A percentile compares a stretch with the other conserved stretches of the same genome.
These are phyloP conservation scores for Epichloe hybrida DNA, from an alignment of 2,329 filamentous ascomycete species.

Conservation along the genomic window DNA sequence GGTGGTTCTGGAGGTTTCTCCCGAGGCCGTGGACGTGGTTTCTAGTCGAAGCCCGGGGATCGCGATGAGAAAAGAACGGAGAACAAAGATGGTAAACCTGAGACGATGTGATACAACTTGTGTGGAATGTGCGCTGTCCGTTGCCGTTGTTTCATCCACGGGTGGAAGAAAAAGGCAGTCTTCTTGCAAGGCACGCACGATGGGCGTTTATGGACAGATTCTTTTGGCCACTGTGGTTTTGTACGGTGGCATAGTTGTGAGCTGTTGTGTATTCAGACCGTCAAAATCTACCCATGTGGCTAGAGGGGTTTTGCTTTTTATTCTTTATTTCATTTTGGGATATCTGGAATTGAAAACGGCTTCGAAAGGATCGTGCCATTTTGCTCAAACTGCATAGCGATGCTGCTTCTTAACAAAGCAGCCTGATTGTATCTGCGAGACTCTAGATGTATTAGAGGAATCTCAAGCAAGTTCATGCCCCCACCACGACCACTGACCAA, in stretches of 20 bases:
- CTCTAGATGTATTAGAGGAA: too few species aligned
- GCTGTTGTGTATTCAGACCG: neutral
- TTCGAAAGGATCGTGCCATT: neutral
- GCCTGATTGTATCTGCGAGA: too few species aligned
- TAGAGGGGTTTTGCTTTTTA: neutral
- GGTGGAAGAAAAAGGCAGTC: neutral
- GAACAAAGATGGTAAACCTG: neutral
- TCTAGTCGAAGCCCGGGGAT: slow-evolving; percentile 13
- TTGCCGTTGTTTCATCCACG: neutral
- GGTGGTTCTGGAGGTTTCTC: slow-evolving; percentile 27
- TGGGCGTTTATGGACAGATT: slow-evolving; percentile 5
- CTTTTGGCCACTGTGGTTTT: slow-evolving; percentile 3
- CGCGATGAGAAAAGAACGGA: slow-evolving; percentile 8
- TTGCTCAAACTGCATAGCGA: too few species aligned
- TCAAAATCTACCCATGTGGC: slow-evolving; percentile 1
- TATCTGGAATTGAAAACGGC: slow-evolving; percentile 2
- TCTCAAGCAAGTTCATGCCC: too few species aligned
- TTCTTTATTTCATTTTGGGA: slow-evolving; percentile 1
- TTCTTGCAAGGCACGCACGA: slow-evolving; percentile 4
- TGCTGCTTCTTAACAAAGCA: too few species aligned
- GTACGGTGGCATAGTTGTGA: slow-evolving; percentile 1
- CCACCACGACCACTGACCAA: too few species aligned
- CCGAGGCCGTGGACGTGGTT: slow-evolving; percentile 21
- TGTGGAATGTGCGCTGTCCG: neutral
- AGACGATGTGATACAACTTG: neutral